These are phyloP conservation scores for Phragmites australis DNA, from an alignment of 176 grass and related monocot species.

Conservation along the genomic window DNA sequence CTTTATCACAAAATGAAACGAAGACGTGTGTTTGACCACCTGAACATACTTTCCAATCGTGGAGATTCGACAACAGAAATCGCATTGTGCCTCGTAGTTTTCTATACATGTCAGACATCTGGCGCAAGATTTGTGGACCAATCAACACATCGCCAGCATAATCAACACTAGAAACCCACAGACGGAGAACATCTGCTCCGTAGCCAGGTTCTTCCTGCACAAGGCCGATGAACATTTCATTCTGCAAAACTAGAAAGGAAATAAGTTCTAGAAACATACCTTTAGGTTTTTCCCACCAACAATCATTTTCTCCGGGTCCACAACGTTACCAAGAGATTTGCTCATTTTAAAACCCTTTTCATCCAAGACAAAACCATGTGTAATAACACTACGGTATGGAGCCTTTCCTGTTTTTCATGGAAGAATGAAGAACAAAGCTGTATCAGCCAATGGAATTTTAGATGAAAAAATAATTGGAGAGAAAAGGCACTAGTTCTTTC, in stretches of 20 bases:
- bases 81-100: conserved; percentile 93
- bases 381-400: conserved; percentile 91
- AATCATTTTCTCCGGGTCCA: conserved; percentile 82
- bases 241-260: conserved; percentile 29
- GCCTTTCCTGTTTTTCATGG: conserved; percentile 61
- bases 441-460: conserved; percentile 11
- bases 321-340: conserved; percentile 93
- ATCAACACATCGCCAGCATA: conserved; percentile 84
- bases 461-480: background rate
- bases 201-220: conserved; percentile 85
- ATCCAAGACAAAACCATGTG: conserved; percentile 94
- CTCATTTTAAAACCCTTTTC: conserved; percentile 98
- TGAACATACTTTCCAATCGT: conserved; percentile 87
- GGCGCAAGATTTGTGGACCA: conserved; percentile 74
- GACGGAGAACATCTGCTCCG: conserved; percentile 91
- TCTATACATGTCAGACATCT: conserved; percentile 97
- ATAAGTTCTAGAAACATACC: conserved; percentile 52
- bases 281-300: conserved; percentile 80
- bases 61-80: conserved; percentile 94
- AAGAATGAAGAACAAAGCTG: conserved; percentile 33
- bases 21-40: conserved; percentile 24
- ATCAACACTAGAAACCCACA: conserved; percentile 99
- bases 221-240: conserved; percentile 15
- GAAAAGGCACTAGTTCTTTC: conserved; percentile 5
- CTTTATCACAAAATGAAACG: conserved; percentile 17